These are phyloP conservation scores for Coemansia sp. DNA, from an alignment of 192 early-diverging fungal species.

Conservation along the genomic window DNA sequence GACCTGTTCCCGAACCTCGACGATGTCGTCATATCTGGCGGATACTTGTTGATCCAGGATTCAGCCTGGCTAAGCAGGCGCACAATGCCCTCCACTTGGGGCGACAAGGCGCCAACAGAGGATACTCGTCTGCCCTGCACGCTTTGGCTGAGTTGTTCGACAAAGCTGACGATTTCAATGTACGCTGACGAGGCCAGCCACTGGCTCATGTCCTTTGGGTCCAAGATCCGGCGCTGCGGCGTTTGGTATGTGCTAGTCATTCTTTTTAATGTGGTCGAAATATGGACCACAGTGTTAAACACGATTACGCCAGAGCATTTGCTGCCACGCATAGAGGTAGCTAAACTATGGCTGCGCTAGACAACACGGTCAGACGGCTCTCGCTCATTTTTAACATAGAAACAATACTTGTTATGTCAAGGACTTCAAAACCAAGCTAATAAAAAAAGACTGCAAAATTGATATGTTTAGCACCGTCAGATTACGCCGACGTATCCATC, in stretches of 20 bases:
- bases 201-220: conserved; percentile 57
- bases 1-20: conserved; percentile 93
- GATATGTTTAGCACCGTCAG: background rate
- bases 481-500: conserved; percentile 49
- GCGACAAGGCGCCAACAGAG: conserved; percentile 60
- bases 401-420: background rate
- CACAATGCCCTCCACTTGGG: conserved; percentile 57
- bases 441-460: background rate
- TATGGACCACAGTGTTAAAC: background rate
- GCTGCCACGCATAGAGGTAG: background rate
- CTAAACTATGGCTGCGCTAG: conserved; percentile 4
- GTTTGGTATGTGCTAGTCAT: conserved; percentile 23
- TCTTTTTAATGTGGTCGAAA: background rate
- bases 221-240: conserved; percentile 64
- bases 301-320: background rate
- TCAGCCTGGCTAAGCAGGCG: conserved; percentile 68
- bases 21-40: conserved; percentile 66
- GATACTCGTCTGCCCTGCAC: conserved; percentile 67
- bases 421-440: background rate
- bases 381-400: background rate
- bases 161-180: conserved; percentile 70
- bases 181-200: conserved; percentile 73
- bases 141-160: conserved; percentile 71
- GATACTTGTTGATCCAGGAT: conserved; percentile 74
- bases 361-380: background rate